Evolutionary conservation across 805 yeast species (phyloP).

Genomic region (Candida ascalaphidarum): DNA sequence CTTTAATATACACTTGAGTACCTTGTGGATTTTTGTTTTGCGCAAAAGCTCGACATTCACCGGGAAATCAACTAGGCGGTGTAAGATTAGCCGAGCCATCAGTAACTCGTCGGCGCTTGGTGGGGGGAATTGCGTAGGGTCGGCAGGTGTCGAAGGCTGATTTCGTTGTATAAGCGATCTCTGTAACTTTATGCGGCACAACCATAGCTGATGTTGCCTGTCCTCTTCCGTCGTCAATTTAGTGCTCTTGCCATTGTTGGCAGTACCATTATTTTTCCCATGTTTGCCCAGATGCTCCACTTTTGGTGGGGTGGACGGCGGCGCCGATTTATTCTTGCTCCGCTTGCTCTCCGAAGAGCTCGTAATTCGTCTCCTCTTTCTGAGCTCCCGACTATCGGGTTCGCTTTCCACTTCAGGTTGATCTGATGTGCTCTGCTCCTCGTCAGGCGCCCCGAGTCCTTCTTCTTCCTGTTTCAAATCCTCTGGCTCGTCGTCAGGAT

Average conservation of each 20-base stretch:
- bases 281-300: no score
- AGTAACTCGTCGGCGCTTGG: conserved; percentile 38
- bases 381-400: conserved; percentile 1
- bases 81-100: conserved; percentile 30
- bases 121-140: conserved; percentile 22
- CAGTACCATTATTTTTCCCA: no score
- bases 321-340: neutral
- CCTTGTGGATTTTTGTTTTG: conserved; percentile 43
- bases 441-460: conserved; percentile 5
- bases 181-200: conserved; percentile 41
- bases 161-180: conserved; percentile 39
- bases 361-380: neutral
- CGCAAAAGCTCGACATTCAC: conserved; percentile 31
- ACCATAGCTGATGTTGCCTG: conserved; percentile 37
- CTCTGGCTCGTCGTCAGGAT: conserved; percentile 7
- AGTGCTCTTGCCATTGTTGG: neutral
- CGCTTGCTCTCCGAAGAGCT: no score
- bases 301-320: conserved; percentile 1
- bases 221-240: conserved; percentile 26
- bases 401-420: conserved; percentile 1
- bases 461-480: conserved; percentile 3
- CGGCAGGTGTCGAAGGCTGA: conserved; percentile 29
- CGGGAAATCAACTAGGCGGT: conserved; percentile 34
- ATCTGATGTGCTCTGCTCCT: conserved; percentile 2
- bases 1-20: conserved; percentile 38